Base-by-base conservation (phyloP, 148 eudicot genomes). In the Bassia scoparia region DNA sequence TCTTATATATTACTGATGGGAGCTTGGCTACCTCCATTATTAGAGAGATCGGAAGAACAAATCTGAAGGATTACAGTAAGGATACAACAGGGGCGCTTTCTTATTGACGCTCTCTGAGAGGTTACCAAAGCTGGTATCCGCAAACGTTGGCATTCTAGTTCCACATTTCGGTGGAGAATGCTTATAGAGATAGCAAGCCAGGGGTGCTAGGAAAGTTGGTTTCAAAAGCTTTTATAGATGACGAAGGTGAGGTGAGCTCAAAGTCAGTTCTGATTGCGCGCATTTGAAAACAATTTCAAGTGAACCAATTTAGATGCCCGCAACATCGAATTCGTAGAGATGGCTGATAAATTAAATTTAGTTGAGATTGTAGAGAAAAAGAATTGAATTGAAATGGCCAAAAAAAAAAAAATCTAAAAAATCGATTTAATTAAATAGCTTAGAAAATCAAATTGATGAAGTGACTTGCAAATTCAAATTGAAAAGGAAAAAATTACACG, bases 101-200 rank as follows among this genome's bases (percentile, higher is more conserved):
- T 95, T 44, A 88, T 95, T 66, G 98, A 95, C n/a, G 82, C 84
- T 91, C 62, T 85, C 97, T 65, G 97, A 91, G 70, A 80, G 91
- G 81, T 31, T 88, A 76, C 98, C 98, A 34, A 91, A 83, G 84
- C 82, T 95, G 85, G 72, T 95, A 34, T 95, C 98, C 11, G 85
- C 84, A 14, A 95, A 95, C 79, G 86, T 95, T 67, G 98, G 98
- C 43, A 70, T 95, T 67, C 81, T 95, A 67, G 85, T 95, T 55
- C 97, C 98, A 17, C 98, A 95, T 74, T 91, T 95, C 71, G 96
- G 93, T 50, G 98, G 98, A 72, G 98, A 95, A 74, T 95, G n/a
- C 98, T 56, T 95, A 95, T 71, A 95, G n/a, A 95, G 79, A 95
- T 95, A 86, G 98, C 82, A 95, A 95, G 76, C 89, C 97, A 68